A percentile compares a stretch with the other conserved stretches of the same genome.
phyloP scores from a whole-genome alignment of 306 rosid species.

The Alnus glutinosa region DNA sequence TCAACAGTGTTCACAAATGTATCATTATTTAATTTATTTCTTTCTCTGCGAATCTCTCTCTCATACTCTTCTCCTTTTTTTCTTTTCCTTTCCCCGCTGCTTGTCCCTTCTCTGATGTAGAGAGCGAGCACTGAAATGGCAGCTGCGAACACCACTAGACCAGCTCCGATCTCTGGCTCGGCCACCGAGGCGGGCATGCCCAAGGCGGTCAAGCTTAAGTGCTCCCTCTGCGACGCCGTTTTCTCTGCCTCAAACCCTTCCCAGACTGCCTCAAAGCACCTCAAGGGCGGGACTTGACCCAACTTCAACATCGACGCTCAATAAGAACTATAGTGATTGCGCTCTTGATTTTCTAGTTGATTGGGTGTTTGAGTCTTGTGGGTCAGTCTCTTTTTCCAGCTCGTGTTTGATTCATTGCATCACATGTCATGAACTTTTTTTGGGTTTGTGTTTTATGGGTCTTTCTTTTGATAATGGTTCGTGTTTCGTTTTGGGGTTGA shows the following conservation, averaged over 20 bases:
- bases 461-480: too few relatives aligned
- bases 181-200: constrained; percentile 70
- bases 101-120: too few relatives aligned
- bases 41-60: too few relatives aligned
- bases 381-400: constrained; percentile 75
- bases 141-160: constrained; percentile 46
- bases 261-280: constrained; percentile 89
- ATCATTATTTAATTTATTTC: too few relatives aligned
- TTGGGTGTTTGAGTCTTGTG: constrained; percentile 87
- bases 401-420: background rate
- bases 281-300: constrained; percentile 96
- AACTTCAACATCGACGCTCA: constrained; percentile 66
- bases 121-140: constrained; percentile 46
- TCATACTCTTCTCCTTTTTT: too few relatives aligned
- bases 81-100: too few relatives aligned
- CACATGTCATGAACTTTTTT: too few relatives aligned
- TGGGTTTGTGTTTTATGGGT: too few relatives aligned
- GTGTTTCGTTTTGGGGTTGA: too few relatives aligned
- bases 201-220: constrained; percentile 89
- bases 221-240: constrained; percentile 81
- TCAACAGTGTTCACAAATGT: too few relatives aligned
- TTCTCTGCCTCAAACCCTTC: constrained; percentile 97
- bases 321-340: constrained; percentile 58
- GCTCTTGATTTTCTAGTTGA: constrained; percentile 76
- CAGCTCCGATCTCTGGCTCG: constrained; percentile 37